Evolutionary conservation across 1,139 yeast species (phyloP), one percentile per base, ranked within the genome.

Genomic region (Saccharomycopsis hybrid): DNA sequence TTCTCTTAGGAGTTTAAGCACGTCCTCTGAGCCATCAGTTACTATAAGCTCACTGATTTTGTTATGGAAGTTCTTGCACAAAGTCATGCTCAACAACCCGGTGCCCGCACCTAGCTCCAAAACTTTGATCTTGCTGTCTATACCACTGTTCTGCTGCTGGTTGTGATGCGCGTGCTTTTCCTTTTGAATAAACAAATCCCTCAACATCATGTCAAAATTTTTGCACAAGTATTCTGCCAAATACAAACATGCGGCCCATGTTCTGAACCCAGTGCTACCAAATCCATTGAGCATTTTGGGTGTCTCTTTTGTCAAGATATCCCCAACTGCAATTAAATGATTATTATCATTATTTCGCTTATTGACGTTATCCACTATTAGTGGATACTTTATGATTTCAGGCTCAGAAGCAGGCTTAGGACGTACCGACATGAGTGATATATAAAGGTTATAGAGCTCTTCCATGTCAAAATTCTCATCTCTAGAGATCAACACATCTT

Each of bases 231-330:
- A 78, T 46, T 78, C 72, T 5, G 82, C 67, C 18, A 89, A 66
- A 53, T 71, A 87, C n/a, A 86, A 58, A 0, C 96, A 85, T 0
- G 96, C 97, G 62, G 88, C 97, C 97, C 97, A 90, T 0, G 97
- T 90, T 43, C 97, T 69, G 52, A 80, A 68, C 0, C 97, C 97
- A 0, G 97, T 90, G 1, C 95, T 84, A 5, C 94, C 95, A 32
- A 69, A 63, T 0, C 88, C 88, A 18, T 87, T 76, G 8, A 87
- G 77, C 46, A 85, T 56, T 51, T 73, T 70, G 0, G 90, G 94
- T 0, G 77, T 72, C 60, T 85, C 94, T 50, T 67, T 67, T 2
- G 84, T 75, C 2, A 63, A 59, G 1, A 83, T 69, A 3, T 41
- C 47, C 3, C 24, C 29, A 3, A 37, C 43, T 7, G 47, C 11